These are phyloP conservation scores for Cyclotella choctawhatcheeana DNA, from an alignment of 108 stramenopile genomes.

Conservation along the genomic window DNA sequence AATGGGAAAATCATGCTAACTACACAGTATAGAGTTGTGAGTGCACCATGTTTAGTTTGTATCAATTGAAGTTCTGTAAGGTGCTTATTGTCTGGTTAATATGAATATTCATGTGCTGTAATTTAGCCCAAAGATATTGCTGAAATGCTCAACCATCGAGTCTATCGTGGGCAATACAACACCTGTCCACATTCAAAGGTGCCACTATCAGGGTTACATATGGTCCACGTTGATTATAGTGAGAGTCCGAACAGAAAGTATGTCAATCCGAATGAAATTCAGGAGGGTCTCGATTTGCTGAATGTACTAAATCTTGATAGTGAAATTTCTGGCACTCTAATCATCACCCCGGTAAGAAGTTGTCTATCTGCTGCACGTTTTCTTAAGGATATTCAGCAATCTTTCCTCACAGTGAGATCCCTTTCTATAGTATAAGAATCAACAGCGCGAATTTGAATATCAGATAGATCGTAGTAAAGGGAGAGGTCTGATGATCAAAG, in stretches of 20 bases:
- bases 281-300: conserved; percentile 31
- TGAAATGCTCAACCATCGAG: conserved; percentile 42
- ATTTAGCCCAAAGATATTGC: conserved; percentile 52
- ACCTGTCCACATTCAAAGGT: conserved; percentile 35
- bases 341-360: conserved; percentile 62
- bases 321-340: conserved; percentile 30
- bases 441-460: conserved; percentile 48
- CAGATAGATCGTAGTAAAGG: conserved; percentile 16
- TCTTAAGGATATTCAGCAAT: too few species aligned
- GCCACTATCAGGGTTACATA: conserved; percentile 38
- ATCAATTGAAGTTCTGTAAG: too few species aligned
- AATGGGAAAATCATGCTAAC: conserved; percentile 43
- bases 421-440: conserved; percentile 49
- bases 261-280: conserved; percentile 55
- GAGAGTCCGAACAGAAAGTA: conserved; percentile 35
- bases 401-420: too few species aligned
- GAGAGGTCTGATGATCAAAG: not conserved
- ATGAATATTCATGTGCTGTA: too few species aligned
- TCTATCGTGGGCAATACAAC: conserved; percentile 48
- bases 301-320: conserved; percentile 15
- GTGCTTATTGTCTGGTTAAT: too few species aligned
- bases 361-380: too few species aligned
- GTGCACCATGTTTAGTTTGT: too few species aligned
- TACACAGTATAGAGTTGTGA: conserved; percentile 46
- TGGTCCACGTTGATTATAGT: conserved; percentile 38